Evolutionary conservation across 2,329 filamentous ascomycete genomes (phyloP).

Genomic region (Nigrospora oryzae): DNA sequence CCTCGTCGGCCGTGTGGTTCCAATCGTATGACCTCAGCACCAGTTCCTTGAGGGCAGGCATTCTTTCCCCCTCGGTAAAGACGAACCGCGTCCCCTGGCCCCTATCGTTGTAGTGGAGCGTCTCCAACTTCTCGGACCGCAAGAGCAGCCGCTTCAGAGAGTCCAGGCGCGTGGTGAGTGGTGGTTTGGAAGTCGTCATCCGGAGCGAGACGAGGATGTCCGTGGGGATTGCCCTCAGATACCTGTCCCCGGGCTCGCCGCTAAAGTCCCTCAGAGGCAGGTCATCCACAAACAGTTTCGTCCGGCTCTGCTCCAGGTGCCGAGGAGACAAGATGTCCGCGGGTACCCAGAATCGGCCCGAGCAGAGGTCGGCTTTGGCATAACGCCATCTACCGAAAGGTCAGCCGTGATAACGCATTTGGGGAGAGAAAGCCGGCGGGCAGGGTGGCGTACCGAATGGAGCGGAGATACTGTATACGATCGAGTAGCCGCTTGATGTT

Average conservation of each 20-base stretch:
- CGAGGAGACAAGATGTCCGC: constrained; percentile 26
- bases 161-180: constrained; percentile 29
- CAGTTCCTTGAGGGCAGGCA: constrained; percentile 33
- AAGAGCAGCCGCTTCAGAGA: constrained; percentile 34
- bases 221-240: constrained; percentile 29
- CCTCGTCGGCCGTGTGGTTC: constrained; percentile 29
- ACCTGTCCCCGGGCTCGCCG: constrained; percentile 22
- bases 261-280: constrained; percentile 29
- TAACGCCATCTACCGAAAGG: constrained; percentile 27
- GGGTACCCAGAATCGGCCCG: constrained; percentile 24
- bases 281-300: constrained; percentile 29
- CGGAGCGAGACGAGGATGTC: constrained; percentile 29
- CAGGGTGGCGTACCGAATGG: constrained; percentile 25
- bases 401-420: neutral
- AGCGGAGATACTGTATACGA: constrained; percentile 24
- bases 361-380: constrained; percentile 18
- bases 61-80: constrained; percentile 27
- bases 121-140: constrained; percentile 22
- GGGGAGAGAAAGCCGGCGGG: neutral
- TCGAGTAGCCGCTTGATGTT: constrained; percentile 26
- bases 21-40: constrained; percentile 39
- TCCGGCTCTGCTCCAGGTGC: constrained; percentile 17
- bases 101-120: constrained; percentile 32
- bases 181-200: constrained; percentile 27
- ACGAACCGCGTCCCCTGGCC: constrained; percentile 35